Evolutionary conservation across 2,329 filamentous ascomycete species (phyloP).

Genomic region (Fulvia fulva): DNA sequence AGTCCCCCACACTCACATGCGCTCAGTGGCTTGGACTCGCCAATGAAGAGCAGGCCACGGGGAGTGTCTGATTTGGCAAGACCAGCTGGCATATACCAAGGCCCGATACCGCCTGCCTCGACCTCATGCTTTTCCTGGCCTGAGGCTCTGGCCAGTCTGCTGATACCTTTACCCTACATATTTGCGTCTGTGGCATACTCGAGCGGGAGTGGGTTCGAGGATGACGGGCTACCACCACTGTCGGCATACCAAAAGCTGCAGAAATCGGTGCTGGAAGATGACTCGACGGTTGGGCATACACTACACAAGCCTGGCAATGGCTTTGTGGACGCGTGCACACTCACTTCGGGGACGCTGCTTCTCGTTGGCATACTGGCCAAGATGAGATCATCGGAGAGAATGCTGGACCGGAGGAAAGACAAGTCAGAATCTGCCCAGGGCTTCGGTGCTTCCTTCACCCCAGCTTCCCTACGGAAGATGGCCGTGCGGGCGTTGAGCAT

Average conservation of each 20-base stretch:
- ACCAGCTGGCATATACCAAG: constrained; percentile 26
- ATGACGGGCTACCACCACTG: constrained; percentile 27
- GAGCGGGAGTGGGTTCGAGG: constrained; percentile 19
- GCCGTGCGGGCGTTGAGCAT: constrained; percentile 24
- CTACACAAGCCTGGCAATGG: constrained; percentile 23
- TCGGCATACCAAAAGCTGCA: constrained; percentile 30
- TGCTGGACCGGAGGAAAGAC: constrained; percentile 31
- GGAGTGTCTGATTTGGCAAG: constrained; percentile 46
- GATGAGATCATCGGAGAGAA: constrained; percentile 27
- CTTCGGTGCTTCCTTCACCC: constrained; percentile 12
- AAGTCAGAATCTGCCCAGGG: constrained; percentile 15
- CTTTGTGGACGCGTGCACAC: constrained; percentile 42
- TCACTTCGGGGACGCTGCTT: constrained; percentile 46
- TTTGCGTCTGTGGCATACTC: constrained; percentile 46
- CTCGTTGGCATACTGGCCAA: constrained; percentile 41
- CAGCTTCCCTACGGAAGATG: constrained; percentile 15
- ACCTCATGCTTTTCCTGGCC: constrained; percentile 36
- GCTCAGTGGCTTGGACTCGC: constrained; percentile 2
- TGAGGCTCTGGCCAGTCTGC: constrained; percentile 48
- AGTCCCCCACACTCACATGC: not conserved
- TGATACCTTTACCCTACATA: constrained; percentile 49
- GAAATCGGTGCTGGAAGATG: constrained; percentile 23
- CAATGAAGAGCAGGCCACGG: constrained; percentile 38
- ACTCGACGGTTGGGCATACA: constrained; percentile 7
- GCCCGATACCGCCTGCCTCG: constrained; percentile 17